phyloP scores from a whole-genome alignment of 2,329 filamentous ascomycete species.

The Camillea tinctor region DNA sequence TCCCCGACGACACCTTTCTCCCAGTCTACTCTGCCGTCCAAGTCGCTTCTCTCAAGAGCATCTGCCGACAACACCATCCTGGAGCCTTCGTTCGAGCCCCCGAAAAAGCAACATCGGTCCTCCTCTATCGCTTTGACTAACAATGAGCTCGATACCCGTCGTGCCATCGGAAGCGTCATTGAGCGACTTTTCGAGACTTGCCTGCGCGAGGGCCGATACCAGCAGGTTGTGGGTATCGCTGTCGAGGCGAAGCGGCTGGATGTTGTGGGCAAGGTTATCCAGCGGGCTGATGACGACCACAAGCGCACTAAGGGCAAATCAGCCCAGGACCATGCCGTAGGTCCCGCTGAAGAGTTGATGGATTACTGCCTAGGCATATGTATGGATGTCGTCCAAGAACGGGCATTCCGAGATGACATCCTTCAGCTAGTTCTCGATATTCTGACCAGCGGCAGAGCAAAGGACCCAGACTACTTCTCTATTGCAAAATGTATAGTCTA shows the following conservation, averaged over 20 bases:
- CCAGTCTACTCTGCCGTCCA: conserved; percentile 87
- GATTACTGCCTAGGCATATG: conserved; percentile 95
- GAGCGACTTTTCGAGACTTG: conserved; percentile 90
- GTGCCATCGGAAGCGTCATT: conserved; percentile 78
- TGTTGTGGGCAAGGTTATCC: conserved; percentile 81
- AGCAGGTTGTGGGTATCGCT: conserved; percentile 94
- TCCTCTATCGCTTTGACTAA: conserved; percentile 64
- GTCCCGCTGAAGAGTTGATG: conserved; percentile 86
- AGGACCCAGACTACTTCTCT: conserved; percentile 88
- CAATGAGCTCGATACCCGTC: conserved; percentile 67
- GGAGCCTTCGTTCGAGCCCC: conserved; percentile 56
- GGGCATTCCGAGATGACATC: conserved; percentile 79
- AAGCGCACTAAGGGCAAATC: conserved; percentile 65
- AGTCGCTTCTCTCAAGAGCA: conserved; percentile 88
- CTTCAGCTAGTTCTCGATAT: conserved; percentile 89
- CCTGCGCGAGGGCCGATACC: conserved; percentile 80
- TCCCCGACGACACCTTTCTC: conserved; percentile 95
- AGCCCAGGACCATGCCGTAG: conserved; percentile 48
- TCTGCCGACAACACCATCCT: conserved; percentile 63
- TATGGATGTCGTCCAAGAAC: conserved; percentile 96
- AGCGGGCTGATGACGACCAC: conserved; percentile 84
- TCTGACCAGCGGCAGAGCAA: conserved; percentile 81
- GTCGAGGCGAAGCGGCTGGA: conserved; percentile 92
- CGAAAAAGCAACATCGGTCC: conserved; percentile 52
- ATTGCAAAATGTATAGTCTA: conserved; percentile 98